These are phyloP conservation scores for Trichoderma simmonsii DNA, from an alignment of 2,329 filamentous ascomycete genomes.

Conservation along the genomic window DNA sequence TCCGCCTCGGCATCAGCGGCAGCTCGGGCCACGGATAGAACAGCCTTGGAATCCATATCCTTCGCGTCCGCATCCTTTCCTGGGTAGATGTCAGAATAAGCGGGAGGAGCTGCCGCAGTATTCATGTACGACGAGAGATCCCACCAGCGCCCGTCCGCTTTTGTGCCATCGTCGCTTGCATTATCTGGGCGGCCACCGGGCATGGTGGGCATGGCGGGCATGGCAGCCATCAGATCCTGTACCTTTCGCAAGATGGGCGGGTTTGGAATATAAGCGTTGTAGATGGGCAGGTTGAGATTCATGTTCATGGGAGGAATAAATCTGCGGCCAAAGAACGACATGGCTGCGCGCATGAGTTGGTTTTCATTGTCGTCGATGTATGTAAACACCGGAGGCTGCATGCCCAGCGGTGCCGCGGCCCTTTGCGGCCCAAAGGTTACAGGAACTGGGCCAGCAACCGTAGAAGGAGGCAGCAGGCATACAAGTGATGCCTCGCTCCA, in stretches of 20 bases:
- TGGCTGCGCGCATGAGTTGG: slow-evolving; percentile 63
- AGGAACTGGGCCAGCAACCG: slow-evolving; percentile 63
- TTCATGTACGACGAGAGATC: slow-evolving; percentile 58
- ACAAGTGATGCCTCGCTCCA: slow-evolving; percentile 80
- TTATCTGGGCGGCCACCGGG: slow-evolving; percentile 47
- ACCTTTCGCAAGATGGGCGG: slow-evolving; percentile 67
- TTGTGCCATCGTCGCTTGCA: slow-evolving; percentile 35
- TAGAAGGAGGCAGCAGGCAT: slow-evolving; percentile 70
- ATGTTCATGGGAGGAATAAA: not conserved
- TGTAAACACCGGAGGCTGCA: slow-evolving; percentile 58
- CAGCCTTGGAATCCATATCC: slow-evolving; percentile 24
- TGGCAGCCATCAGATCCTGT: slow-evolving; percentile 68
- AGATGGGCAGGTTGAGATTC: slow-evolving; percentile 54
- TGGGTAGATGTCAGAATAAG: slow-evolving; percentile 78
- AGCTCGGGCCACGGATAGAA: slow-evolving; percentile 55
- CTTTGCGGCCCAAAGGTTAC: slow-evolving; percentile 65
- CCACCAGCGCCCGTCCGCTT: slow-evolving; percentile 62
- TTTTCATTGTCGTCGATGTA: slow-evolving; percentile 72
- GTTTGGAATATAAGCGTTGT: slow-evolving; percentile 63
- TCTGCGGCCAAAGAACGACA: slow-evolving; percentile 59
- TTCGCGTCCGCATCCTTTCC: slow-evolving; percentile 52
- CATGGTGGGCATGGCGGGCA: slow-evolving; percentile 55
- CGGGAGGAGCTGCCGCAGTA: slow-evolving; percentile 59
- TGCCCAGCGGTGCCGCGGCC: slow-evolving; percentile 33
- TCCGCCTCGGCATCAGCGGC: slow-evolving; percentile 58